Evolutionary conservation across 2,329 filamentous ascomycete species (phyloP), one percentile per base, ranked within the genome.

Genomic region (Zymoseptoria pseudotritici): DNA sequence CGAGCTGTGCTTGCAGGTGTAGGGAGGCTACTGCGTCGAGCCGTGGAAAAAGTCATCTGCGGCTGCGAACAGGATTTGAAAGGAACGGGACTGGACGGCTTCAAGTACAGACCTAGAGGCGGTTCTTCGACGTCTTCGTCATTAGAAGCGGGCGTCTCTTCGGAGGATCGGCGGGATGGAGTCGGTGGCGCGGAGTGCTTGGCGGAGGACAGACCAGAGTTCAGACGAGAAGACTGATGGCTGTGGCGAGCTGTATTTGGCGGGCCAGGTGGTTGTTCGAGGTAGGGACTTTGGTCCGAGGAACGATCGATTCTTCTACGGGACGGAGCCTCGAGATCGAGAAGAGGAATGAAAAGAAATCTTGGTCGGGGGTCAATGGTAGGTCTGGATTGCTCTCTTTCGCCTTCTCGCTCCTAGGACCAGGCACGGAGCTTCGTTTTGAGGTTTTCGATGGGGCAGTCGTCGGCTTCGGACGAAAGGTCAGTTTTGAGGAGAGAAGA

Each of bases 361-460:
- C 57, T 61, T 20, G 57, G 49, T 10, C 55, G n/a, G 24, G 57
- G 56, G 17, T 60, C 63, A 13, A 57, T 55, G 11, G 55, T 26
- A 8, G 61, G 55, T 1, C 60, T 57, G 21, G 53, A 53, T 17
- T 63, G 49, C 51, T 66, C 63, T 29, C 26, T 29, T 29, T 29
- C 26, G 8, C 26, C 26, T 9, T 29, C 26, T 51, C 55, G 58
- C 22, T 64, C 65, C 64, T 62, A 67, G 2, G 62, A 66, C 69
- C 69, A 71, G 1, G 62, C 66, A 1, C 65, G 63, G 11, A 71
- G 67, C 53, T 65, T 70, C 3, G 63, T 66, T 59, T 63, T 66
- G 9, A 66, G 62, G 21, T 61, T 63, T 9, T 66, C 64, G 49
- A 70, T 63, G 6, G 53, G 26, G 26, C 26, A 29, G 8, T 29